These are phyloP conservation scores for Voacanga thouarsii DNA, from an alignment of 257 asterid species.

Conservation along the genomic window DNA sequence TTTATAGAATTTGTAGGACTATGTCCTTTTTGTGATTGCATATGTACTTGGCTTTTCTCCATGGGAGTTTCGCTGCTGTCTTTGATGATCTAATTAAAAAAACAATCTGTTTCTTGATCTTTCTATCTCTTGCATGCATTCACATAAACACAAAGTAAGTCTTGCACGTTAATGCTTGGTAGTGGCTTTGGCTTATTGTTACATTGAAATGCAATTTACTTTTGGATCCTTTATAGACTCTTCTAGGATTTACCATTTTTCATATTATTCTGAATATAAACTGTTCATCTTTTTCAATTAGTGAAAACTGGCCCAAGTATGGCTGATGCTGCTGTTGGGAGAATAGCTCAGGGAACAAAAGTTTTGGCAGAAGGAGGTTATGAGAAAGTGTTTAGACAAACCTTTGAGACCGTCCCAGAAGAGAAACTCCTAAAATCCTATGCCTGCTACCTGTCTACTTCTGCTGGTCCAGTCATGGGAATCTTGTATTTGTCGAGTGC, in stretches of 20 bases:
- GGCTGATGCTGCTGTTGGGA: slow-evolving; percentile 94
- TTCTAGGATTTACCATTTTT: not conserved
- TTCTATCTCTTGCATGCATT: not conserved
- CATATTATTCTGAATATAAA: not conserved
- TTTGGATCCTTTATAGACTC: not conserved
- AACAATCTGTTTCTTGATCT: not conserved
- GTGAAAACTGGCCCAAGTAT: slow-evolving; percentile 98
- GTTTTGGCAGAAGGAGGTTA: slow-evolving; percentile 98
- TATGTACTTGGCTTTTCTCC: not conserved
- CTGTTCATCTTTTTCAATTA: slow-evolving; percentile 19
- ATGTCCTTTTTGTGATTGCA: not conserved
- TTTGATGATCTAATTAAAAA: not conserved
- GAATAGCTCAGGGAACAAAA: slow-evolving; percentile 97
- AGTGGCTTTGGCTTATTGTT: not conserved
- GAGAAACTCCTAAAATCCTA: slow-evolving; percentile 80
- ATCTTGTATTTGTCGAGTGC: slow-evolving; percentile 72
- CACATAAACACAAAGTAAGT: not conserved
- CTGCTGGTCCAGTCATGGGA: slow-evolving; percentile 99
- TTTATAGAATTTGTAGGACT: not conserved
- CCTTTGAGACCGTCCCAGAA: slow-evolving; percentile 90
- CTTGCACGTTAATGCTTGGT: not conserved
- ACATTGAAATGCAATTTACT: not conserved
- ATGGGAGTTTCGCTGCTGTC: not conserved
- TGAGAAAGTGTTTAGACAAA: slow-evolving; percentile 84
- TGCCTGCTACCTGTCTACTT: slow-evolving; percentile 92